Evolutionary conservation across 192 early-diverging fungal genomes (phyloP), one percentile per base, ranked within the genome.

Genomic region (Coemansia sp.): DNA sequence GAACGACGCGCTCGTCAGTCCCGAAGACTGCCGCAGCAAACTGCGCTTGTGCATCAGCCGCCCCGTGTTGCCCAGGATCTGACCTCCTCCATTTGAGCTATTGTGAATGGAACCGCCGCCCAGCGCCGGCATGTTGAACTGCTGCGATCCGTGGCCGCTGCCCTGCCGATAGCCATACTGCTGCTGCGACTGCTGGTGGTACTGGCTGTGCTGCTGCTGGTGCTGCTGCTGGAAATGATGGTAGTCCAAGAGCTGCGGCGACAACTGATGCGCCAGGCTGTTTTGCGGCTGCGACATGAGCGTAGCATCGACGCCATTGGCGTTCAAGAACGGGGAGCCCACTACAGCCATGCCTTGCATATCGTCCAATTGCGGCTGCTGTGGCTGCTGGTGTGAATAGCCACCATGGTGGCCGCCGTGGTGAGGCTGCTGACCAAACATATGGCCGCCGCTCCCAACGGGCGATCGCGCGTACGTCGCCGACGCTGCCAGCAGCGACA

Each of bases 261-360:
- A 82, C 44, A 82, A 6, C 13, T 73, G 65, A 27, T 73, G 74
- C 41, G 65, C 69, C 60, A 82, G 65, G 51, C 79, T 82, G 68
- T 82, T 82, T 36, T 82, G 79, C 53, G 79, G 79, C 74, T 82
- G 79, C 68, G 79, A 82, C 79, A 82, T 76, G 20, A 82, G 65
- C 62, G 74, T 82, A 19, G 74, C 71, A 68, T 82, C 65, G 40
- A 71, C 71, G 27, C 74, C 79, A 27, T 62, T 38, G 5, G 70
- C 56, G 27, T 68, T 76, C 24, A 82, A 44, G 38, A 76, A 82
- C 64, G 79, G 74, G 27, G 73, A 65, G 9, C 67, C 70, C n/a
- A 71, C 53, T 3, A 31, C 65, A 2, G 44, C 61, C 2, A 65
- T 74, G 0, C 44, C 65, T 58, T 70, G 76, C 42, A 15, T 17